A percentile compares a stretch with the other conserved stretches of the same genome.
Conservation (phyloP, 176 grass and related monocot species). For the Cenchrus fungigraminus region DNA sequence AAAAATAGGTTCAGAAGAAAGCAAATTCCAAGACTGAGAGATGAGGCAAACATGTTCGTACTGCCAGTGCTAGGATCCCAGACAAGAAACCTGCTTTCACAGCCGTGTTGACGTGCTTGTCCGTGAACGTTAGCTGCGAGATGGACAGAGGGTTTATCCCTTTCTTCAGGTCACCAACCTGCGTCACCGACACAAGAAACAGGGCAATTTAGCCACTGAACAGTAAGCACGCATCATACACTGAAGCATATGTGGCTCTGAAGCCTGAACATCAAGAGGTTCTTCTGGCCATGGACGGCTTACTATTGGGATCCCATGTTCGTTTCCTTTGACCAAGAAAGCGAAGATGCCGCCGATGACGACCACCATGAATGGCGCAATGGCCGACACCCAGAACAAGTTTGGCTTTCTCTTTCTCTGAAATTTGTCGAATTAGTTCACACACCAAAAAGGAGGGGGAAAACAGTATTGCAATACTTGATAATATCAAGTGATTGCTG, state of each 20-base stretch:
- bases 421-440: neutral
- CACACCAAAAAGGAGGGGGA: neutral
- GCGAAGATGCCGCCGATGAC: conserved; percentile 74
- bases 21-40: conserved; percentile 5
- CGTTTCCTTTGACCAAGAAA: conserved; percentile 78
- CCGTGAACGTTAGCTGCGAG: conserved; percentile 56
- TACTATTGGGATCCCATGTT: conserved; percentile 91
- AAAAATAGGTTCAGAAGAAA: neutral
- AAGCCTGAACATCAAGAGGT: neutral
- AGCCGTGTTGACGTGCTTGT: conserved; percentile 41
- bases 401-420: conserved; percentile 77
- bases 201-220: neutral
- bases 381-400: conserved; percentile 89
- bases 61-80: conserved; percentile 81
- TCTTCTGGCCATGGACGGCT: conserved; percentile 15
- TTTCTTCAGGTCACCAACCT: conserved; percentile 93
- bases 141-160: conserved; percentile 87
- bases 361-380: conserved; percentile 82
- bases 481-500: neutral
- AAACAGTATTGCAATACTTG: neutral
- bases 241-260: neutral
- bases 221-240: neutral
- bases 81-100: conserved; percentile 79
- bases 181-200: neutral
- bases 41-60: conserved; percentile 49